phyloP scores from a whole-genome alignment of 108 stramenopile species.

The Cyclotella distinguenda region DNA sequence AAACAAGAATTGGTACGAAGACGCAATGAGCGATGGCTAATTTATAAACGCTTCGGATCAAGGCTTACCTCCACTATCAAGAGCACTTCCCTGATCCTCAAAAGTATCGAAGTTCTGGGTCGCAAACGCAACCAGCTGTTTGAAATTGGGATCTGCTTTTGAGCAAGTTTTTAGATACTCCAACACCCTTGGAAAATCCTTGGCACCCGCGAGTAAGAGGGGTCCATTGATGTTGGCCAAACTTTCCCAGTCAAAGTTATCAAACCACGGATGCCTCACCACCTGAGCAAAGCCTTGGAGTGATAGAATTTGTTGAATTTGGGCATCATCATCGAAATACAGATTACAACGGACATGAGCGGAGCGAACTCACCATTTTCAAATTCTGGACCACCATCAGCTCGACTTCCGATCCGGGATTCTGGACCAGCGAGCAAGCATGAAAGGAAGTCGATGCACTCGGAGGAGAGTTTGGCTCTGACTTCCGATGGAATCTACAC shows the following conservation, averaged over 20 bases:
- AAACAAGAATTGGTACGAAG: background rate
- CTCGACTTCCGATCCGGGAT: slow-evolving; percentile 78
- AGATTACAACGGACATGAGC: background rate
- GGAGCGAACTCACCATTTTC: slow-evolving; percentile 53
- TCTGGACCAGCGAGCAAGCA: slow-evolving; percentile 86
- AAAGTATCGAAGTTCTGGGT: slow-evolving; percentile 94
- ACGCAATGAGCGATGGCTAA: background rate
- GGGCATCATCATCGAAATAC: background rate
- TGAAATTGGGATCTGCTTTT: slow-evolving; percentile 79
- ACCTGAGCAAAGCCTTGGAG: slow-evolving; percentile 71
- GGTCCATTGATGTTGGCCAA: slow-evolving; percentile 74
- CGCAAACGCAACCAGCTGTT: slow-evolving; percentile 70
- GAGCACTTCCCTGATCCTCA: slow-evolving; percentile 79
- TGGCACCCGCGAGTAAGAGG: slow-evolving; percentile 75
- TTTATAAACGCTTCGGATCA: background rate
- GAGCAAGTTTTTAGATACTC: slow-evolving; percentile 89
- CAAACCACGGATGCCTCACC: slow-evolving; percentile 89
- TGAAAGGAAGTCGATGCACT: slow-evolving; percentile 88
- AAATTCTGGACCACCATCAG: slow-evolving; percentile 74
- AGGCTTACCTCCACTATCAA: slow-evolving; percentile 54
- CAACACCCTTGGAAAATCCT: slow-evolving; percentile 76
- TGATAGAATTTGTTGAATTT: background rate
- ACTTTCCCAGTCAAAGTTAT: slow-evolving; percentile 85
- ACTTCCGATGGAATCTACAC: slow-evolving; percentile 74
- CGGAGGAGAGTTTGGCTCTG: slow-evolving; percentile 68